These are phyloP conservation scores for Gossypium davidsonii DNA, from an alignment of 441 rosid species.

Conservation along the genomic window DNA sequence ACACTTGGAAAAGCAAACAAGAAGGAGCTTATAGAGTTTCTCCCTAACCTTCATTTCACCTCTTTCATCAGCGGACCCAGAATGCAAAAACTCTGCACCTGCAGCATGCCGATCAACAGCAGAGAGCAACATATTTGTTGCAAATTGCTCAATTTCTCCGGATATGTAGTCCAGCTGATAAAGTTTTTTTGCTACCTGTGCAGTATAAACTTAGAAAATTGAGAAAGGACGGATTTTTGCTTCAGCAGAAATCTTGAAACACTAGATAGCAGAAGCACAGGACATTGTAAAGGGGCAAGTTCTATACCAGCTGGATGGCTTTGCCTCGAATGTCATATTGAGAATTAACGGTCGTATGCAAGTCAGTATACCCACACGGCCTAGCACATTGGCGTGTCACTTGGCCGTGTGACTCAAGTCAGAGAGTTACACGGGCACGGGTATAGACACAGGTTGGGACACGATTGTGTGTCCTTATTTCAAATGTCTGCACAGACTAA, in stretches of 20 bases:
- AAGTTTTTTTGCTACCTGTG: slow-evolving; percentile 95
- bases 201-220: slow-evolving; percentile 25
- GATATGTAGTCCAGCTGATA: slow-evolving; percentile 73
- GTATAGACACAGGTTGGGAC: too few relatives aligned
- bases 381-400: too few relatives aligned
- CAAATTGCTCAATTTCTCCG: slow-evolving; percentile 81
- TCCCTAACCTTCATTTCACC: slow-evolving; percentile 54
- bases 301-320: slow-evolving; percentile 91
- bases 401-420: too few relatives aligned
- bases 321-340: slow-evolving; percentile 94
- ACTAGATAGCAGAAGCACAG: slow-evolving; percentile 9
- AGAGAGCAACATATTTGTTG: slow-evolving; percentile 66
- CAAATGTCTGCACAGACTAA: too few relatives aligned
- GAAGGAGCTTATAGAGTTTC: neutral
- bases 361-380: too few relatives aligned
- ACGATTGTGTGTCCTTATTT: too few relatives aligned
- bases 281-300: slow-evolving; percentile 12
- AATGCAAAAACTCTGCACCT: slow-evolving; percentile 35
- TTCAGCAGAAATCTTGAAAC: neutral
- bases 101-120: slow-evolving; percentile 58
- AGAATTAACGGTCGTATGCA: slow-evolving; percentile 39
- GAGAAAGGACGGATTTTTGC: neutral
- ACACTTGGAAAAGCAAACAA: slow-evolving; percentile 1
- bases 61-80: slow-evolving; percentile 42
- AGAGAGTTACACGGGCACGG: too few relatives aligned